Conservation (phyloP, 371 early-diverging fungal genomes). For the Syncephalastrum monosporum region DNA sequence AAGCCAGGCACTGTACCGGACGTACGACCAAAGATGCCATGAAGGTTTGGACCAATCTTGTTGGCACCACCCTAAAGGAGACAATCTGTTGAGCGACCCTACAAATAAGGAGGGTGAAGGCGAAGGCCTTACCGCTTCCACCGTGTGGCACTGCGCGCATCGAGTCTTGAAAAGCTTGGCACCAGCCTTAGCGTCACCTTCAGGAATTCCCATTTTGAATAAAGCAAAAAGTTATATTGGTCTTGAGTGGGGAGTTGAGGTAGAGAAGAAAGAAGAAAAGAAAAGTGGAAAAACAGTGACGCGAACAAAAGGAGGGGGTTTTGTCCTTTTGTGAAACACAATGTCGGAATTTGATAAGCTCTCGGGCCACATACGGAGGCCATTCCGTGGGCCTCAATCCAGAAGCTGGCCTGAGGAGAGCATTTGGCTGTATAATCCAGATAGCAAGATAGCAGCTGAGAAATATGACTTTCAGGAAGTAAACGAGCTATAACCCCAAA, state of each 20-base stretch:
- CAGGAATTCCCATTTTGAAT: conserved; percentile 13
- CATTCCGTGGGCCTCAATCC: too few relatives aligned
- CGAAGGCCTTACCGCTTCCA: conserved; percentile 65
- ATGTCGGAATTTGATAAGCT: too few relatives aligned
- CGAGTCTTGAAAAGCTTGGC: conserved; percentile 99
- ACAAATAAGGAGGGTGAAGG: too few relatives aligned
- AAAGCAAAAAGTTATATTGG: conserved; percentile 4
- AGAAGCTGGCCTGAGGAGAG: too few relatives aligned
- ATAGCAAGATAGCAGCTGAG: too few relatives aligned
- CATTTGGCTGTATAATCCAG: too few relatives aligned
- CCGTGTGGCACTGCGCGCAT: conserved; percentile 97
- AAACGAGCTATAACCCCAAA: too few relatives aligned
- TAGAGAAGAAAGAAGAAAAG: conserved; percentile 14
- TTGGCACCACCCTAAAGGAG: conserved; percentile 73
- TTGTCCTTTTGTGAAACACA: too few relatives aligned
- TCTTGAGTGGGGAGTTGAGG: conserved; percentile 3
- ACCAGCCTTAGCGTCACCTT: conserved; percentile 61
- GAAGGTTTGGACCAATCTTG: conserved; percentile 96
- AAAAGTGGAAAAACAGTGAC: conserved; percentile 13
- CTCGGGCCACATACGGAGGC: too few relatives aligned
- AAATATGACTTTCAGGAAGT: too few relatives aligned
- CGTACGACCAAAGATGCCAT: conserved; percentile 88
- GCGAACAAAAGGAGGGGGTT: conserved; percentile 1
- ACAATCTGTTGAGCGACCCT: conserved; percentile 1
- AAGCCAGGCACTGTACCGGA: conserved; percentile 86